Percentiles rank a stretch among this genome's conserved stretches.
phyloP scores from a whole-genome alignment of 2,329 filamentous ascomycete species.

The Verticillium longisporum region DNA sequence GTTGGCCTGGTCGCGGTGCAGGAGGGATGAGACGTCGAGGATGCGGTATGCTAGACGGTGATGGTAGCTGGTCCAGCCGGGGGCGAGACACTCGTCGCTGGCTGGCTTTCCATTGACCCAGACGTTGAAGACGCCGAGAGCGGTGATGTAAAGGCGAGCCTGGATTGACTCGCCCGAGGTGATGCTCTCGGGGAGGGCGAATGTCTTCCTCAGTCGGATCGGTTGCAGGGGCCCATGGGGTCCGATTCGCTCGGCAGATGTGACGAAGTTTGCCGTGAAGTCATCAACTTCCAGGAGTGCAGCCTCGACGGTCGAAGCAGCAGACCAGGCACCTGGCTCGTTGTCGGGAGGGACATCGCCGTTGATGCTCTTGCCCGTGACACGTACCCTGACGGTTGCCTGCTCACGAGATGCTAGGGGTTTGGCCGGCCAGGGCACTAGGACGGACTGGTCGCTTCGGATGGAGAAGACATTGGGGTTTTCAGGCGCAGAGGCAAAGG shows the following conservation, averaged over 20 bases:
- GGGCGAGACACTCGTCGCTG: constrained; percentile 25
- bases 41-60: constrained; percentile 34
- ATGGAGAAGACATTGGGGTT: not conserved
- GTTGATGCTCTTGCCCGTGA: constrained; percentile 11
- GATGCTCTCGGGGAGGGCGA: not conserved
- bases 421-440: constrained; percentile 9
- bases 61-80: constrained; percentile 37
- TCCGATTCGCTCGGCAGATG: not conserved
- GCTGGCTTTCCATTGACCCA: constrained; percentile 28
- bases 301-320: constrained; percentile 2
- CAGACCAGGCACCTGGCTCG: constrained; percentile 3
- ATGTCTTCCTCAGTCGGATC: constrained; percentile 6
- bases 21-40: constrained; percentile 30
- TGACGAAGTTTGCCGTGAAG: constrained; percentile 6
- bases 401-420: constrained; percentile 19
- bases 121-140: constrained; percentile 27
- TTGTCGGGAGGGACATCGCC: not conserved
- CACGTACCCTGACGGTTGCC: constrained; percentile 19
- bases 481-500: not conserved
- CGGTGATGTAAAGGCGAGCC: constrained; percentile 27
- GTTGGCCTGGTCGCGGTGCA: constrained; percentile 26
- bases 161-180: not conserved
- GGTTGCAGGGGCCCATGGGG: constrained; percentile 4
- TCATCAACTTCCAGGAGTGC: constrained; percentile 1
- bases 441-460: constrained; percentile 3